Conservation (phyloP, 371 early-diverging fungal species). For the Mycotypha africana region DNA sequence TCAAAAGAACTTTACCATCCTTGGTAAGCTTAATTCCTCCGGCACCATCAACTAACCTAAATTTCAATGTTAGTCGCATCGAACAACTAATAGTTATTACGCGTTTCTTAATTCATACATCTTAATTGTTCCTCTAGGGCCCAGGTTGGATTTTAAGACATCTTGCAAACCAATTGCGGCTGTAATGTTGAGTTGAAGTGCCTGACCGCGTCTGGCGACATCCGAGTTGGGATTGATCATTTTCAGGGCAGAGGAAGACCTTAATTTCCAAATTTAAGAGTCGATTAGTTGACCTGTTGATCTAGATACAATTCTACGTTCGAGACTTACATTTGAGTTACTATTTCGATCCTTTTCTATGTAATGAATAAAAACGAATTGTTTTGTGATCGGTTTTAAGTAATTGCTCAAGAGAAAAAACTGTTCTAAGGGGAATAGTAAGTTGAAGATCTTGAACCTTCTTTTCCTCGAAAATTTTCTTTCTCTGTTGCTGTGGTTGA, state of each 20-base stretch:
- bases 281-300: too few relatives aligned
- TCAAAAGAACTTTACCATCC: slow-evolving; percentile 95
- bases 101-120: slow-evolving; percentile 52
- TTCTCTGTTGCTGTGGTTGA: too few relatives aligned
- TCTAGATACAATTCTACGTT: too few relatives aligned
- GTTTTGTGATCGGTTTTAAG: too few relatives aligned
- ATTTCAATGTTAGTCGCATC: background rate
- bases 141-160: slow-evolving; percentile 95
- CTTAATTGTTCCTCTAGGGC: slow-evolving; percentile 99
- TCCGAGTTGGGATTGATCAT: slow-evolving; percentile 97
- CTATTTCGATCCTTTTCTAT: too few relatives aligned
- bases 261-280: too few relatives aligned
- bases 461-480: too few relatives aligned
- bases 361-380: too few relatives aligned
- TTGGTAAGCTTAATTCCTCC: slow-evolving; percentile 95
- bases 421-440: too few relatives aligned
- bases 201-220: slow-evolving; percentile 98
- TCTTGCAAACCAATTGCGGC: slow-evolving; percentile 96
- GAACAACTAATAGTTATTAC: background rate
- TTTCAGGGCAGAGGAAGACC: slow-evolving; percentile 72
- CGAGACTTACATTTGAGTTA: background rate
- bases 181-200: slow-evolving; percentile 94
- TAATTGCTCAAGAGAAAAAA: too few relatives aligned
- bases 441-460: too few relatives aligned
- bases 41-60: slow-evolving; percentile 94